Base-by-base conservation (phyloP, 257 asterid species). In the Nemophila menziesii region DNA sequence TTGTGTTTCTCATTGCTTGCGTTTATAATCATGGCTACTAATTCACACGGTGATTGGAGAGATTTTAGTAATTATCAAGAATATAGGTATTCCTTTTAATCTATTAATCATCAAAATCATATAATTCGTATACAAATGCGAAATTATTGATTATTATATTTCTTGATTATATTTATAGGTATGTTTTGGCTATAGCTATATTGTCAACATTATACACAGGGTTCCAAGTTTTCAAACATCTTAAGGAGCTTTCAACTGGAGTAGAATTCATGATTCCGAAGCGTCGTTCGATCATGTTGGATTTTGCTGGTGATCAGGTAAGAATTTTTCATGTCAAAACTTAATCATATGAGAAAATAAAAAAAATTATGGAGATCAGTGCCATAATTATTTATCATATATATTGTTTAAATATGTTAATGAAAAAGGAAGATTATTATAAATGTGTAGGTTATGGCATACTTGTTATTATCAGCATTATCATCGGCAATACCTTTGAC, bases 31-130 rank as follows among this genome's bases (percentile, higher is more conserved):
- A 79, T 79, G 94, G 90, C 75, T 5, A 68, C 61, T 43, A 86
- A 86, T 33, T 37, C 55, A 20, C 96, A 82, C 18, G 94, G 93
- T 6, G 93, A 77, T 39, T 60, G 94, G 80, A 60, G 21, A 51
- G 61, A 72, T 5, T 86, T 82, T 54, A 73, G 77, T 47, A 39
- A 29, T 16, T 86, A 79, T 52, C 84, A 86, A 55, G 86, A 77
- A 38, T 86, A 86, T 66, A 77, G 84, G 93, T 72, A 22, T 16
- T 4, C 21, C 3, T 14, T 40, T 11, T 39, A 16, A 16, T 15
- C 10, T 3, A 39, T 8, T 15, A n/a, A n/a, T 39, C 12, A 15
- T 39, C 15, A 18, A 0, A 17, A 17, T 18, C 20, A 41, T 41
- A 4, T 41, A 17, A 1, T 40, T 2, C 20, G 16, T 17, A 7